Base-by-base conservation (phyloP, 140 eudicot species). In the Oenanthe javanica region DNA sequence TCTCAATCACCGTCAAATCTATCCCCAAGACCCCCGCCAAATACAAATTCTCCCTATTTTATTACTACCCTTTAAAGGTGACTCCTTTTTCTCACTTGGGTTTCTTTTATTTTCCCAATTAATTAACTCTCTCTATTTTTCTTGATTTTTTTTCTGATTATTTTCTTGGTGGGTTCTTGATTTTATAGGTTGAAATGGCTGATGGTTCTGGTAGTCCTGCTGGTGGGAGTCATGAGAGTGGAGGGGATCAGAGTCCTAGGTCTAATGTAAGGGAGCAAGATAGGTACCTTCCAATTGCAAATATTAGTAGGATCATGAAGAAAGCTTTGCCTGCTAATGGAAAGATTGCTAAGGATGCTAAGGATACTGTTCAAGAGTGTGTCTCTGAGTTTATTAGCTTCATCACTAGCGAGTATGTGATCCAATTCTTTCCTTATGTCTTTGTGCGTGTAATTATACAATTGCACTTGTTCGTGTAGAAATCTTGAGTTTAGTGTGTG, bases 301-400 rank as follows among this genome's bases (percentile, higher is more conserved):
- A 80, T 25, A 76, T 80, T 5, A 76, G 83, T 19, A 36, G 83
- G 70, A 80, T 80, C 77, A 80, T 80, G 83, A 80, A 80, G 78
- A 73, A 80, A 25, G 77, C 75, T 6, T 31, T 80, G 40, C 83
- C 83, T 8, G 78, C 73, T 6, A 80, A 80, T 43, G 83, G 78
- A 25, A 80, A 80, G 75, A 71, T 80, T 77, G 75, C 83, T 6
- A 80, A 80, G 12, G 83, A 80, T 16, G 83, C 78, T 1, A 80
- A 80, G 5, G 83, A 80, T 25, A 80, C 83, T 9, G 77, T 80
- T 40, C 83, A 80, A 38, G 83, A 80, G 25, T 80, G 83, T 43
- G 83, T 80, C 6, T 80, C 83, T 10, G 83, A 80, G 78, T 80
- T 80, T 11, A 80, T 80, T 2, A 80, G 83, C 52, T 80, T 80